phyloP scores from a whole-genome alignment of 169 alveolate species.

The Eimeria mitis region DNA sequence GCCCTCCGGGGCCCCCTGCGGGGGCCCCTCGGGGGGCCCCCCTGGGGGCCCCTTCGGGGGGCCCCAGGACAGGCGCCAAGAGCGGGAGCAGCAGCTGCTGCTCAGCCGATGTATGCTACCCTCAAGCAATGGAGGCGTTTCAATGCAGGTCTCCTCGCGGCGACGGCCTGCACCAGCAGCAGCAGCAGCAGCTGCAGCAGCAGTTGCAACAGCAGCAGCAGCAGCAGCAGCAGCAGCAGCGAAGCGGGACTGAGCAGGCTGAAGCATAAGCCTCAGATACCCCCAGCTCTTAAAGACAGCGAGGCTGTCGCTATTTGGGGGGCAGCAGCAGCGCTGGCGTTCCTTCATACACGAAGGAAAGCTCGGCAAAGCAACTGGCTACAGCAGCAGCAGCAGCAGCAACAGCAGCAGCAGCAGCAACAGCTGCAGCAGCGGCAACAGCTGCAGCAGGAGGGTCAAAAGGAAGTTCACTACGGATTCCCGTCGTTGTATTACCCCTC shows the following conservation, averaged over 20 bases:
- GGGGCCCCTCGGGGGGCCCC: constrained; percentile 18
- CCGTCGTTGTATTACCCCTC: constrained; percentile 13
- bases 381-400: constrained; percentile 23
- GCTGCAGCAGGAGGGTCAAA: background rate
- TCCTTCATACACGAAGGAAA: background rate
- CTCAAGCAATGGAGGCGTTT: constrained; percentile 7
- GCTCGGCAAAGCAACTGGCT: background rate
- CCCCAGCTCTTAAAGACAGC: constrained; percentile 10
- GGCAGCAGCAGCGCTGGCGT: constrained; percentile 16
- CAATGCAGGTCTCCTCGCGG: background rate
- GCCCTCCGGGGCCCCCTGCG: constrained; percentile 7
- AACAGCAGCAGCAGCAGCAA: background rate
- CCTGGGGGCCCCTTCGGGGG: background rate
- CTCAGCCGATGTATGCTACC: background rate
- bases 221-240: constrained; percentile 24
- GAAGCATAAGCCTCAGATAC: background rate
- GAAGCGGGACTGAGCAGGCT: background rate
- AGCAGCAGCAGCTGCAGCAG: background rate
- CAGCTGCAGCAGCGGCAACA: background rate
- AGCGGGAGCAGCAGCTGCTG: background rate
- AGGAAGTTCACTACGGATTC: background rate
- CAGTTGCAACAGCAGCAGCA: constrained; percentile 8
- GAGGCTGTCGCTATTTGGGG: constrained; percentile 35
- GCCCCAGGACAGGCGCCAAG: background rate
- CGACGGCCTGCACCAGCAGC: background rate